Conservation (phyloP, 169 alveolate species). For the Plasmodium vivax region DNA sequence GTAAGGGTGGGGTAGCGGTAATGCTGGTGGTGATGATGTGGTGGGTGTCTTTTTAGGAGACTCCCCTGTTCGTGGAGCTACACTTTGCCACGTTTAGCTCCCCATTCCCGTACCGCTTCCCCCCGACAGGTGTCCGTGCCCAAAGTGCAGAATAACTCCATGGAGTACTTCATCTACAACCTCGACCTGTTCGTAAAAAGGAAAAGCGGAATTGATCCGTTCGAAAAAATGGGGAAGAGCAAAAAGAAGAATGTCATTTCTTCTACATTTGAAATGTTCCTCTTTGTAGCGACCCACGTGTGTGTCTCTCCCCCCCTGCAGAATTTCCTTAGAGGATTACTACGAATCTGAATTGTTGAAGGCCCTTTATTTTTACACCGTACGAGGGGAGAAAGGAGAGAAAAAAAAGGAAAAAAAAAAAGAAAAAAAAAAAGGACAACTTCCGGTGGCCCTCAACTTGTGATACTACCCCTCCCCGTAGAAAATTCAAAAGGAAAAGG, state of each 20-base stretch:
- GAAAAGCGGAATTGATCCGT: background rate
- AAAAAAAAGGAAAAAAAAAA: background rate
- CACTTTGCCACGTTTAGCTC: background rate
- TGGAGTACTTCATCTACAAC: constrained; percentile 57
- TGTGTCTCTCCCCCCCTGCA: background rate
- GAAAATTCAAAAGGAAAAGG: constrained; percentile 27
- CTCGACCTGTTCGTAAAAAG: constrained; percentile 38
- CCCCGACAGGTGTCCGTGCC: constrained; percentile 17
- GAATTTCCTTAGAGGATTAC: constrained; percentile 36
- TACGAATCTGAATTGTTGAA: constrained; percentile 67
- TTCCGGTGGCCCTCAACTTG: background rate
- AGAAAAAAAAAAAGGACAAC: background rate
- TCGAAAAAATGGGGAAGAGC: background rate
- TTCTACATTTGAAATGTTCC: background rate
- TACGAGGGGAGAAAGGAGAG: background rate
- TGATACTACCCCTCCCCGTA: background rate
- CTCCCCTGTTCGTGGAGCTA: background rate
- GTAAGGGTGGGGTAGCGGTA: background rate
- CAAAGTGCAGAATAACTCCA: constrained; percentile 12
- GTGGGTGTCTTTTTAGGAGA: background rate
- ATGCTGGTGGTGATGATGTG: background rate
- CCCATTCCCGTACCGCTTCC: background rate
- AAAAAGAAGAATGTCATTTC: background rate
- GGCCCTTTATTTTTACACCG: constrained; percentile 57
- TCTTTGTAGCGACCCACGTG: background rate